These are phyloP conservation scores for Linum tenue DNA, from an alignment of 345 rosid genomes.

Conservation along the genomic window DNA sequence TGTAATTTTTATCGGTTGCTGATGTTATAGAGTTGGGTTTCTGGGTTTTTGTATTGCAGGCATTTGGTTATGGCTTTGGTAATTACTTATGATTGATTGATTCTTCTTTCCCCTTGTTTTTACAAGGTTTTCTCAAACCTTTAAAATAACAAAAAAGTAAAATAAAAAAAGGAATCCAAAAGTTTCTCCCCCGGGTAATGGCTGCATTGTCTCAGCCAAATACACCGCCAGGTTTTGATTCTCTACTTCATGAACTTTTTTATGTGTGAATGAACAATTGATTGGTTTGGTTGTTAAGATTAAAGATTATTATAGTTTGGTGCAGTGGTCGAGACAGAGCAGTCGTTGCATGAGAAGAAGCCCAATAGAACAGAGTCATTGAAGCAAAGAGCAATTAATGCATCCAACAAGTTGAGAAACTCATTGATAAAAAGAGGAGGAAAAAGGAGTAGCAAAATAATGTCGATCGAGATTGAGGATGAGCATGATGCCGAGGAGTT, in stretches of 20 bases:
- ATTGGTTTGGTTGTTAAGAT: too few relatives aligned
- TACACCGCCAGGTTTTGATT: constrained; percentile 15
- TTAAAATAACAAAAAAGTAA: neutral
- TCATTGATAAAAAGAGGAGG: constrained; percentile 46
- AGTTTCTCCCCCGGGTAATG: constrained; percentile 6
- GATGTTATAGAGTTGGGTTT: neutral
- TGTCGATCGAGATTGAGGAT: constrained; percentile 54
- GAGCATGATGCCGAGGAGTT: constrained; percentile 69
- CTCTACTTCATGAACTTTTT: constrained; percentile 14
- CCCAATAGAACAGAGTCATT: constrained; percentile 47
- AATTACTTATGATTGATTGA: neutral
- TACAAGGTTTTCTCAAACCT: neutral
- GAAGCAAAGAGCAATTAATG: constrained; percentile 49
- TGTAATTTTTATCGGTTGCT: neutral
- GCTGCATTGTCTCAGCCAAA: constrained; percentile 27
- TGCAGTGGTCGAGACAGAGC: constrained; percentile 26
- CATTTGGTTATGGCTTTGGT: constrained; percentile 31
- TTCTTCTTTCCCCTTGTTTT: neutral
- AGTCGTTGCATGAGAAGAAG: constrained; percentile 40
- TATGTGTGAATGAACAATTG: neutral
- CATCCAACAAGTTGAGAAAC: constrained; percentile 71
- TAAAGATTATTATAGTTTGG: neutral
- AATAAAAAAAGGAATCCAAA: neutral
- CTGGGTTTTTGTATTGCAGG: constrained; percentile 19
- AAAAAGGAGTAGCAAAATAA: constrained; percentile 70